Base-by-base conservation (phyloP, 805 yeast genomes). In the Myxozyma nipponensis region DNA sequence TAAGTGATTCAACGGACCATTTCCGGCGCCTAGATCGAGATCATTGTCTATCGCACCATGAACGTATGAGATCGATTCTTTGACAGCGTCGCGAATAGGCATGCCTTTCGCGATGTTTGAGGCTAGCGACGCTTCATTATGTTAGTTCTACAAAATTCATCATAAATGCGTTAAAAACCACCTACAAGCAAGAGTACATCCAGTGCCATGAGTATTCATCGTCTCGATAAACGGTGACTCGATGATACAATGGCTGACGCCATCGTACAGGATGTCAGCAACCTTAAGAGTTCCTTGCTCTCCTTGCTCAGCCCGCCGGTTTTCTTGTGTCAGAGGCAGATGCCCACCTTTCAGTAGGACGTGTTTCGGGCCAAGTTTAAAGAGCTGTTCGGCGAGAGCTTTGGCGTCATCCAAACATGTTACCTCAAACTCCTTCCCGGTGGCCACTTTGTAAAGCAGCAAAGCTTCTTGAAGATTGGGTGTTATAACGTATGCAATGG, bases 331-430 rank as follows among this genome's bases (percentile, higher is more conserved):
- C 48, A 65, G 28, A 46, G 62, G 63, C 5, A 86, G 80, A 63
- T 87, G 95, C 0, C 96, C 95, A 17, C 95, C 96, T 67, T 88
- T 87, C 22, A 87, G 72, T 34, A 87, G 68, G 7, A 87, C 76
- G 56, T 78, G 78, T 5, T 69, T 58, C 51, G 83, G 76, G 1
- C 74, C 71, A 1, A 60, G 62, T 3, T 59, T 48, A n/a, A 70
- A 65, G 17, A 81, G 71, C 15, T 60, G 49, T 41, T 63, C 63
- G 3, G 81, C 78, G 34, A 74, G 59, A 3, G 54, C 47, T 44
- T 62, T 60, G 50, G 76, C 59, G 35, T 75, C 79, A 0, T 74
- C 74, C n/a, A 76, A 51, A 3, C 72, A 54, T 1, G 57, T 44
- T 6, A 74, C 61, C 1, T 49, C 36, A 22, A 54, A 58, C 36